Conservation (phyloP, 805 yeast genomes). For the Starmerella powellii region DNA sequence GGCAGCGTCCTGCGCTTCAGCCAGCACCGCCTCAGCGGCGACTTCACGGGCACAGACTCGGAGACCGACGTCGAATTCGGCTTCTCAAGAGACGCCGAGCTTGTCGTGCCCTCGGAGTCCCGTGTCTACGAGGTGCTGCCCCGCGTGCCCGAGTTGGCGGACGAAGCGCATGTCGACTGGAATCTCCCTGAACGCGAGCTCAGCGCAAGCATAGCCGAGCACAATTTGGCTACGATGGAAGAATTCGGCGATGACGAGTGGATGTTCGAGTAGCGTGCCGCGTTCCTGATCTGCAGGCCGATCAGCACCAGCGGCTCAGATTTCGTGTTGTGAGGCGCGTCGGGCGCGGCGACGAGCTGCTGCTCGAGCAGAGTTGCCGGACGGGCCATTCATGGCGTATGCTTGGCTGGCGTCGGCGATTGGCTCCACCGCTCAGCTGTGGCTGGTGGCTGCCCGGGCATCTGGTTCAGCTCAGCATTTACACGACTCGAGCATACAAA, state of each 20-base stretch:
- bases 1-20: conserved; percentile 10
- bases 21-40: conserved; percentile 7
- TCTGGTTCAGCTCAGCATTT: too few species aligned
- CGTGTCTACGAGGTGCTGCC: background rate
- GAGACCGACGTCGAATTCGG: conserved; percentile 1
- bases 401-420: too few species aligned
- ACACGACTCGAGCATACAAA: too few species aligned
- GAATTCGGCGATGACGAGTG: conserved; percentile 10
- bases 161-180: background rate
- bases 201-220: background rate
- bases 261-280: conserved; percentile 6
- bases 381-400: too few species aligned
- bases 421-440: too few species aligned
- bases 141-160: background rate
- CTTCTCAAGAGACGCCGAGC: background rate
- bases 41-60: conserved; percentile 1
- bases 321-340: too few species aligned
- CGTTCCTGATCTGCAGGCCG: background rate
- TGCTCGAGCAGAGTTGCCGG: too few species aligned
- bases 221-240: conserved; percentile 5
- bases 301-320: too few species aligned
- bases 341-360: too few species aligned
- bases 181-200: too few species aligned
- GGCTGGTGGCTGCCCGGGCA: too few species aligned
- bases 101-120: background rate